Base-by-base conservation (phyloP, 257 asterid species). In the Nicotiana undulata region DNA sequence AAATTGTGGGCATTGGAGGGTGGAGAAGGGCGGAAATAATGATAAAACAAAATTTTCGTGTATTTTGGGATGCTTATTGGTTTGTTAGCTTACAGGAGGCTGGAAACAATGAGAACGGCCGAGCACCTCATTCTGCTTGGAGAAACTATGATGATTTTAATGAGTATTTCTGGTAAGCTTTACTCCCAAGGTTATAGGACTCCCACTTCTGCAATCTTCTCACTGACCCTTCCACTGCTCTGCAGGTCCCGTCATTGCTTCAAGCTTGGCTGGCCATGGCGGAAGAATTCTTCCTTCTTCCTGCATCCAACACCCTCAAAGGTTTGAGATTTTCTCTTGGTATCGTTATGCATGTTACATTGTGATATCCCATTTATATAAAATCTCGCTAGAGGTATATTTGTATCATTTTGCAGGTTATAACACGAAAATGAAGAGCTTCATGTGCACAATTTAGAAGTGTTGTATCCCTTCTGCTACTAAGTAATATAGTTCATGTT, bases 261-360 rank as follows among this genome's bases (percentile, higher is more conserved):
- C 88, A 96, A 90, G 81, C 99, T 96, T 81, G 80, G 93, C 87
- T 96, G 99, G 99, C 99, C 99, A n/a, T 96, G 98, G 99, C 90
- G 92, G 85, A 84, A 1, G 77, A 85, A 66, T 82, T 89, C 96
- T 67, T 79, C 87, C 59, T 96, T 96, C 84, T 92, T 96, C 86
- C 82, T 88, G 80, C 86, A 89, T 88, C 98, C 99, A 85, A 58
- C 97, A 49, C 94, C 84, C 4, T 92, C 98, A 85, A 96, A 92
- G 99, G 99, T 96, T 76, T 60, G 84, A 60, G 24, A 64, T 61
- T 34, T 59, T 75, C 77, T 78, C 40, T 74, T 74, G 40, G 61
- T 49, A 26, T 34, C 24, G 7, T 46, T 40, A 24, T 72, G 61
- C 40, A 49, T 72, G 60, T 15, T 46, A 46, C 26, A 55, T 34